Base-by-base conservation (phyloP, 495 filamentous ascomycete genomes). In the Astrothelium macrocarpum region DNA sequence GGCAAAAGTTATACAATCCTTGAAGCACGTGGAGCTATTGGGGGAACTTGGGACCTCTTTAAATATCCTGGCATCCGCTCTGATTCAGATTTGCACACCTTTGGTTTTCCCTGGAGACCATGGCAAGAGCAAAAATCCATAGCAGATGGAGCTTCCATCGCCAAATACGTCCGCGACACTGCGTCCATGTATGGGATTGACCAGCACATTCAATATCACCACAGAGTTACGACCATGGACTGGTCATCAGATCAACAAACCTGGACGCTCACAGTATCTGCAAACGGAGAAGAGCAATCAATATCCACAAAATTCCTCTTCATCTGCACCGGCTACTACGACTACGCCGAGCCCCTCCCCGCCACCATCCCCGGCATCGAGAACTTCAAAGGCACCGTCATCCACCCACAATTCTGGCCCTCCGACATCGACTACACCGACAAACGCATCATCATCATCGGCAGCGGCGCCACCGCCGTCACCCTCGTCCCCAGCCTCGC, bases 11-110 rank as follows among this genome's bases (percentile, higher is more conserved):
- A 83, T 69, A 76, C 81, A 39, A 79, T 91, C 62, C 78, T 90
- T 32, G 87, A 90, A 71, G 75, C 78, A 1, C 82, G 87, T 39
- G 68, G 75, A 59, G 75, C 73, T 2, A 75, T 89, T 4, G 87
- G 87, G 14, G 87, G 87, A 1, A 91, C 87, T 0, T 90, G 87
- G 87, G 82, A 84, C 69, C 80, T 89, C 43, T 90, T 87, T 75
- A 81, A 79, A 32, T 90, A 89, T 61, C 87, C 87, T 10, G 86
- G 87, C 2, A 66, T 66, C 23, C 84, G 86, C 61, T 85, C 84
- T 46, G 86, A 89, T 73, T 85, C 83, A 4, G 81, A 87, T 71
- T 77, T 90, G 34, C 82, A 81, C 66, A 81, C 85, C 9, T 90
- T 87, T 62, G 85, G 85, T 45, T 87, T 90, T 64, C 72, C 80